phyloP scores from a whole-genome alignment of 805 yeast species.

The Candida saitoana region DNA sequence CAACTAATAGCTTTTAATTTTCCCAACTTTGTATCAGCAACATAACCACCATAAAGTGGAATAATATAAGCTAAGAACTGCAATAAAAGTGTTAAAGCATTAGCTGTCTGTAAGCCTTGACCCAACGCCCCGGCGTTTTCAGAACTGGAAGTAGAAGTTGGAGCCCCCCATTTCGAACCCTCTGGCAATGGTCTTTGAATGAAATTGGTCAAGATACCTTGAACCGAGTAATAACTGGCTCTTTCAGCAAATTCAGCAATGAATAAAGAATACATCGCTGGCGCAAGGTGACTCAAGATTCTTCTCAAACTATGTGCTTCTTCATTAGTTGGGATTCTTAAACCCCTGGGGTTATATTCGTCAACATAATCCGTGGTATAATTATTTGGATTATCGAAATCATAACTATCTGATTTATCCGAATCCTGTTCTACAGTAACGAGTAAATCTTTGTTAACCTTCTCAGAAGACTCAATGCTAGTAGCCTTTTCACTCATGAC shows the following conservation, averaged over 20 bases:
- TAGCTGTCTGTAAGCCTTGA: slow-evolving; percentile 42
- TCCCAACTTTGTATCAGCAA: slow-evolving; percentile 48
- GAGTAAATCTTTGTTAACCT: background rate
- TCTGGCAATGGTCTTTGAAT: slow-evolving; percentile 50
- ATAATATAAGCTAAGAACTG: slow-evolving; percentile 48
- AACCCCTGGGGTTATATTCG: slow-evolving; percentile 35
- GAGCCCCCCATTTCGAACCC: slow-evolving; percentile 33
- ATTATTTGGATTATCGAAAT: slow-evolving; percentile 20
- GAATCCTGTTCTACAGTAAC: background rate
- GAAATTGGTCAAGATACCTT: slow-evolving; percentile 44
- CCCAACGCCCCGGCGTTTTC: slow-evolving; percentile 50
- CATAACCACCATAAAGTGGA: slow-evolving; percentile 51
- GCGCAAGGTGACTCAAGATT: slow-evolving; percentile 46
- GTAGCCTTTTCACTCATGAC: background rate
- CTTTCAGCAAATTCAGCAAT: slow-evolving; percentile 51
- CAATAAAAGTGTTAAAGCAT: slow-evolving; percentile 45
- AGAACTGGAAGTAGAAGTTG: slow-evolving; percentile 26
- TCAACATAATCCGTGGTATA: slow-evolving; percentile 23
- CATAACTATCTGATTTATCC: slow-evolving; percentile 14
- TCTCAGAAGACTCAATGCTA: background rate
- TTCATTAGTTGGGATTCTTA: slow-evolving; percentile 27
- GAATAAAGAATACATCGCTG: slow-evolving; percentile 48
- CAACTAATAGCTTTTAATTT: slow-evolving; percentile 46
- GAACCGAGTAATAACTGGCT: slow-evolving; percentile 49
- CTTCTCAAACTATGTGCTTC: slow-evolving; percentile 27